Evolutionary conservation across 352 stramenopile species (phyloP).

Genomic region (Globisporangium alternatum): DNA sequence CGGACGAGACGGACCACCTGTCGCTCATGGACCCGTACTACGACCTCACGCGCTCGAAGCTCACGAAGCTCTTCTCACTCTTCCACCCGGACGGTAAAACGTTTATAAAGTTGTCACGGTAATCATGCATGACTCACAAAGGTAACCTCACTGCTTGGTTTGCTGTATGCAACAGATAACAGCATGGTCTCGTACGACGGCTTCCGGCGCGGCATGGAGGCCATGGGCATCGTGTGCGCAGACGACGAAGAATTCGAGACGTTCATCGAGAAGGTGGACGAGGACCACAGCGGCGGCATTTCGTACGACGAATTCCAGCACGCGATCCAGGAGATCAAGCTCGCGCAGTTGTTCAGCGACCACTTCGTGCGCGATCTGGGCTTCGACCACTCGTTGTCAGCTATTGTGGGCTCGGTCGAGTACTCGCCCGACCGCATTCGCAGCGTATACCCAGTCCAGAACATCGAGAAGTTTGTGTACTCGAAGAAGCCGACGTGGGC

Average conservation of each 20-base stretch:
- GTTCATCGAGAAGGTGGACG: slow-evolving; percentile 78
- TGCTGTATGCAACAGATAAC: slow-evolving; percentile 4
- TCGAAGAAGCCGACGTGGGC: slow-evolving; percentile 72
- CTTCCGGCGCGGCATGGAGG: slow-evolving; percentile 65
- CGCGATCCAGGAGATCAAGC: slow-evolving; percentile 87
- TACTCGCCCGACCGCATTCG: slow-evolving; percentile 77
- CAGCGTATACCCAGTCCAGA: slow-evolving; percentile 63
- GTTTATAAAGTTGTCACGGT: not conserved
- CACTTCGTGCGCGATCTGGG: slow-evolving; percentile 46
- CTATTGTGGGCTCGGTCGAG: slow-evolving; percentile 59
- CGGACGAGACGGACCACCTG: slow-evolving; percentile 46
- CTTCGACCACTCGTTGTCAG: slow-evolving; percentile 17
- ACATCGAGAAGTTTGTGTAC: slow-evolving; percentile 84
- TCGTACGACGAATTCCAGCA: slow-evolving; percentile 85
- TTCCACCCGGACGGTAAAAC: slow-evolving; percentile 57
- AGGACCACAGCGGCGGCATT: slow-evolving; percentile 81
- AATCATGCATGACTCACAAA: not conserved
- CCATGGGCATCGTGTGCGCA: slow-evolving; percentile 71
- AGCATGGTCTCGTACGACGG: slow-evolving; percentile 73
- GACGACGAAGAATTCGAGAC: slow-evolving; percentile 59
- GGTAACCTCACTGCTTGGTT: not conserved
- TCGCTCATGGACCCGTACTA: slow-evolving; percentile 85
- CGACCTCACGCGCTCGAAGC: slow-evolving; percentile 72
- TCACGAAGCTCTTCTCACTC: slow-evolving; percentile 64
- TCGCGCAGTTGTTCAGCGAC: slow-evolving; percentile 79